These are phyloP conservation scores for Plenodomus biglobosus DNA, from an alignment of 2,329 filamentous ascomycete species.

Conservation along the genomic window DNA sequence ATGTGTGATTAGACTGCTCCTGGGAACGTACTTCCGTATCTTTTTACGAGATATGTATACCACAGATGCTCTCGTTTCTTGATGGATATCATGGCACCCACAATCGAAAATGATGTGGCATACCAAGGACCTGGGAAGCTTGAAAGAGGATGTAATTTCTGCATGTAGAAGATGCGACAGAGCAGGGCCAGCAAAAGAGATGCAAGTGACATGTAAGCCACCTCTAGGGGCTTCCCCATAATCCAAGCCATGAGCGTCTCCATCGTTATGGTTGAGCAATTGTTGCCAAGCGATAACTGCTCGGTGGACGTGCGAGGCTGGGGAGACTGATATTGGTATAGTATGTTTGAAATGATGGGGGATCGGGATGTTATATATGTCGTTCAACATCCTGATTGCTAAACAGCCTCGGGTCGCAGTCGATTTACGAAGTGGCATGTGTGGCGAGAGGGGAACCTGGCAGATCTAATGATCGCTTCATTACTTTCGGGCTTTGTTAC, in stretches of 20 bases:
- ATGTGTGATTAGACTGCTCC: not conserved
- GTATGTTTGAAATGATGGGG: too few relatives aligned
- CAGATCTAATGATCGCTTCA: too few relatives aligned
- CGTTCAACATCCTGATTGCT: too few relatives aligned
- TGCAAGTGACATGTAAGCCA: slow-evolving; percentile 4
- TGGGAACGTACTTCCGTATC: slow-evolving; percentile 33
- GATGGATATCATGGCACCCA: slow-evolving; percentile 30
- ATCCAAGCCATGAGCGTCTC: not conserved
- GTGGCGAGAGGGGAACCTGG: too few relatives aligned
- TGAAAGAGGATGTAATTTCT: slow-evolving; percentile 47
- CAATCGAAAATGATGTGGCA: slow-evolving; percentile 39
- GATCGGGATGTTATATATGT: too few relatives aligned
- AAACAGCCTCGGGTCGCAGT: too few relatives aligned
- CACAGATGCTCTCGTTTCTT: slow-evolving; percentile 32
- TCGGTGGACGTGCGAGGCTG: too few relatives aligned
- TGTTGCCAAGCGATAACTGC: too few relatives aligned
- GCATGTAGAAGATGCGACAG: slow-evolving; percentile 38
- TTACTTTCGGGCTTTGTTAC: too few relatives aligned
- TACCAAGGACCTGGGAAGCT: slow-evolving; percentile 50
- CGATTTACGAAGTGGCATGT: too few relatives aligned
- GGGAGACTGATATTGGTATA: too few relatives aligned
- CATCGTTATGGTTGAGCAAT: not conserved
- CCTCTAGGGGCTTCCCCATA: slow-evolving; percentile 1
- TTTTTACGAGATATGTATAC: slow-evolving; percentile 29
- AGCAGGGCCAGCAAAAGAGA: slow-evolving; percentile 10